phyloP scores from a whole-genome alignment of 805 yeast genomes.

The Hyphopichia homilentoma region DNA sequence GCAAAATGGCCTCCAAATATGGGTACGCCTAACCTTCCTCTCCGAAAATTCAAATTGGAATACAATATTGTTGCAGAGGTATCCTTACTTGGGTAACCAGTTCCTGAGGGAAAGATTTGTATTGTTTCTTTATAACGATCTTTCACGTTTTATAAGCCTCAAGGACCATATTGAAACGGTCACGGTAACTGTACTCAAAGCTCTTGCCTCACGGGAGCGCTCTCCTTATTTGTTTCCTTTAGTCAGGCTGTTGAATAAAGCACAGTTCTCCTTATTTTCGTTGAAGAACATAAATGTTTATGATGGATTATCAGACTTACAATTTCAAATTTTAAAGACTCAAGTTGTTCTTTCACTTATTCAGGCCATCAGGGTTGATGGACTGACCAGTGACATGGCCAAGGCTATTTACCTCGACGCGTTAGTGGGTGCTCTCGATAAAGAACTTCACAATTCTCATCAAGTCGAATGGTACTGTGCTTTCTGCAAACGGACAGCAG shows the following conservation, averaged over 20 bases:
- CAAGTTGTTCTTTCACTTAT: conserved; percentile 17
- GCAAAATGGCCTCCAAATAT: conserved; percentile 25
- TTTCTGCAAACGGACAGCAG: conserved; percentile 25
- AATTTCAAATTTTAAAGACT: conserved; percentile 15
- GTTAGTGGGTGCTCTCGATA: conserved; percentile 18
- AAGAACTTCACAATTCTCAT: conserved; percentile 23
- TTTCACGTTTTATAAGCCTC: conserved; percentile 17
- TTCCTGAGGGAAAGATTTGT: conserved; percentile 33
- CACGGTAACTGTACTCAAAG: conserved; percentile 17
- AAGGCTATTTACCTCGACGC: conserved; percentile 15
- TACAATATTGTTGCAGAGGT: conserved; percentile 31
- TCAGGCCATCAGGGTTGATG: conserved; percentile 12
- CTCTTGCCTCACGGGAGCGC: conserved; percentile 21
- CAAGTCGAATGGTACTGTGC: conserved; percentile 23
- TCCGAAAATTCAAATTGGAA: conserved; percentile 29
- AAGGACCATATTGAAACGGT: conserved; percentile 20
- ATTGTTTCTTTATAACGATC: conserved; percentile 22
- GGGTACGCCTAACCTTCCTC: conserved; percentile 22
- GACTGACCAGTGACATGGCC: conserved; percentile 6
- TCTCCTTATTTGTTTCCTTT: conserved; percentile 23
- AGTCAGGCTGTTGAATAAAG: conserved; percentile 14
- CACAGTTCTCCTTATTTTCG: conserved; percentile 13
- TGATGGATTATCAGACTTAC: conserved; percentile 14
- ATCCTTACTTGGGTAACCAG: conserved; percentile 36
- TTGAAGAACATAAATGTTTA: conserved; percentile 13